phyloP scores from a whole-genome alignment of 2,329 filamentous ascomycete genomes.

The Fusarium equiseti region DNA sequence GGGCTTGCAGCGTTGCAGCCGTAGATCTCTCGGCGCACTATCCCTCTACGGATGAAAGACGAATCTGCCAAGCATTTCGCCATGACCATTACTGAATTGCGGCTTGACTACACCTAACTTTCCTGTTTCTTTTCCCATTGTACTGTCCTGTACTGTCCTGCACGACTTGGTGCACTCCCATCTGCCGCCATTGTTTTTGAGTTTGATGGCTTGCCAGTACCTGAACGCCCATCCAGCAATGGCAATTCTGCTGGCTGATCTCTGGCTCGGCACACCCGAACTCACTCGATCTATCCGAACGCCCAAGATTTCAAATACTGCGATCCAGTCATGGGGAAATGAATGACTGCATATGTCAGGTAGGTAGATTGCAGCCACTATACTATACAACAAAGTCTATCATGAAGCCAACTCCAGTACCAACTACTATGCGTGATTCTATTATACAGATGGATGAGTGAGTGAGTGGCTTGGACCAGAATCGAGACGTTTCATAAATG shows the following conservation, averaged over 20 bases:
- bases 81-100: constrained; percentile 1
- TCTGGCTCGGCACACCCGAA: constrained; percentile 11
- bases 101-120: background rate
- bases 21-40: constrained; percentile 28
- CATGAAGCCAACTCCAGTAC: constrained; percentile 12
- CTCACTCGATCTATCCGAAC: constrained; percentile 14
- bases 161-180: constrained; percentile 12
- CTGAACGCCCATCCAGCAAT: constrained; percentile 9
- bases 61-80: constrained; percentile 6
- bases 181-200: constrained; percentile 19
- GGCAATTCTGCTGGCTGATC: constrained; percentile 21
- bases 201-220: constrained; percentile 30
- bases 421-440: constrained; percentile 11
- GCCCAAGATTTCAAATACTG: constrained; percentile 10
- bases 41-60: constrained; percentile 6
- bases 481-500: constrained; percentile 18
- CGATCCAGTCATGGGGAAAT: background rate
- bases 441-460: constrained; percentile 23
- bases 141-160: background rate
- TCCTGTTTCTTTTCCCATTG: background rate
- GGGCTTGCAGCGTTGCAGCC: constrained; percentile 22
- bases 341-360: background rate
- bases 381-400: constrained; percentile 28
- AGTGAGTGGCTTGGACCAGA: constrained; percentile 11
- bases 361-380: background rate